Conservation (phyloP, 2,329 filamentous ascomycete genomes). For the Elsinoe perseae region DNA sequence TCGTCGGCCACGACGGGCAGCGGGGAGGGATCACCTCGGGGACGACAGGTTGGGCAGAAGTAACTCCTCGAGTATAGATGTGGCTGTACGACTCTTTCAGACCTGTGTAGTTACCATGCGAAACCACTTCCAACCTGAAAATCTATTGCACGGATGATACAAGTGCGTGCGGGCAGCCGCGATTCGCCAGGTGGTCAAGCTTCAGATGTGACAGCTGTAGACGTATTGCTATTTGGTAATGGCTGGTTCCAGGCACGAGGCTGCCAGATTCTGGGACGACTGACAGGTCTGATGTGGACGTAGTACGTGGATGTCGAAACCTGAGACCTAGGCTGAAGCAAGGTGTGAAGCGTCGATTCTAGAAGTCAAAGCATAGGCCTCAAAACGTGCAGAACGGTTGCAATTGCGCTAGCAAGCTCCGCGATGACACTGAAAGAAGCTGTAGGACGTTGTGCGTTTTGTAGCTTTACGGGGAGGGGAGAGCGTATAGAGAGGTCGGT, state of each 20-base stretch:
- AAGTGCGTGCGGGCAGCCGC: background rate
- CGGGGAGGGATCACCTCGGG: slow-evolving; percentile 16
- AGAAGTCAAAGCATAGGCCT: slow-evolving; percentile 6
- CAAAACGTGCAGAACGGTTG: background rate
- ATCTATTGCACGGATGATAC: background rate
- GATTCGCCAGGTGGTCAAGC: slow-evolving; percentile 3
- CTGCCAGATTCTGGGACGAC: background rate
- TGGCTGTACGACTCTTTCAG: background rate
- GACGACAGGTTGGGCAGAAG: slow-evolving; percentile 5
- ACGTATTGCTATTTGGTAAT: background rate
- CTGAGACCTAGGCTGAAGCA: slow-evolving; percentile 12
- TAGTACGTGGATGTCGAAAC: background rate
- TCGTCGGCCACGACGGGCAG: slow-evolving; percentile 29
- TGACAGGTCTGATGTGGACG: background rate
- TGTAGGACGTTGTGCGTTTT: background rate
- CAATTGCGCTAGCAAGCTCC: background rate
- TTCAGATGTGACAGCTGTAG: slow-evolving; percentile 4
- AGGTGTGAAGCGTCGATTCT: background rate
- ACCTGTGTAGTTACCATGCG: background rate
- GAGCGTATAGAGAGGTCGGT: background rate
- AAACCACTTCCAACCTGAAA: background rate
- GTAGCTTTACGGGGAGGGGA: background rate
- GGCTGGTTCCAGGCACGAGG: background rate
- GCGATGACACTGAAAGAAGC: background rate
- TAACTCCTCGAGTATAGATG: background rate